A percentile compares a stretch with the other conserved stretches of the same genome.
Evolutionary conservation across 371 early-diverging fungal species (phyloP).

Genomic region (Mortierella sp.): DNA sequence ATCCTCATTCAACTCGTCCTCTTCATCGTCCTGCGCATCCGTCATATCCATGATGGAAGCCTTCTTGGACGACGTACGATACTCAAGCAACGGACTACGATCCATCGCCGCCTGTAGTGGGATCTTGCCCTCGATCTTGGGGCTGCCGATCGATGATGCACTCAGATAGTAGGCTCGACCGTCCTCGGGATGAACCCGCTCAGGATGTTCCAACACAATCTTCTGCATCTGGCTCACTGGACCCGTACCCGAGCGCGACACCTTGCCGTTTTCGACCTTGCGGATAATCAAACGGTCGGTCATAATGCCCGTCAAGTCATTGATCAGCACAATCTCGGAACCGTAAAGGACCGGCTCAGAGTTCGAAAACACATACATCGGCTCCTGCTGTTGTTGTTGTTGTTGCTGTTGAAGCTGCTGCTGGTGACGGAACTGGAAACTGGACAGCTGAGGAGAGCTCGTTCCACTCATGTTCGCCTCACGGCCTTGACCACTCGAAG

Average conservation of each 20-base stretch:
- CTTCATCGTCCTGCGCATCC: constrained; percentile 26
- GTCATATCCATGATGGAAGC: constrained; percentile 57
- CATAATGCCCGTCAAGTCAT: constrained; percentile 69
- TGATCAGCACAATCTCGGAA: constrained; percentile 74
- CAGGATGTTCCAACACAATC: constrained; percentile 72
- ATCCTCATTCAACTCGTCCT: constrained; percentile 28
- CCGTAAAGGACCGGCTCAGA: constrained; percentile 66
- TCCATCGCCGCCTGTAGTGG: constrained; percentile 56
- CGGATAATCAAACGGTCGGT: constrained; percentile 79
- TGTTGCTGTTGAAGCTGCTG: constrained; percentile 47
- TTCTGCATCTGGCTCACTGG: constrained; percentile 88
- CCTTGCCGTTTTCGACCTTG: constrained; percentile 79
- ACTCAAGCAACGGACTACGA: constrained; percentile 54
- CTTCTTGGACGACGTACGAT: constrained; percentile 55
- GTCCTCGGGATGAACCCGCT: constrained; percentile 54
- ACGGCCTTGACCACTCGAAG: constrained; percentile 13
- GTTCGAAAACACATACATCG: constrained; percentile 48
- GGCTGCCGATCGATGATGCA: constrained; percentile 52
- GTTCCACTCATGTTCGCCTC: constrained; percentile 7
- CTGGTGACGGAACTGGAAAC: constrained; percentile 35
- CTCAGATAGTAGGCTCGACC: constrained; percentile 52
- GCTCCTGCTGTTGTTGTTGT: constrained; percentile 48
- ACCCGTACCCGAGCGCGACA: constrained; percentile 70
- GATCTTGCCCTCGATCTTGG: constrained; percentile 55
- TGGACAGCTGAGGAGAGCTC: background rate